These are phyloP conservation scores for Phialocephala sp. DNA, from an alignment of 2,329 filamentous ascomycete genomes.

Conservation along the genomic window DNA sequence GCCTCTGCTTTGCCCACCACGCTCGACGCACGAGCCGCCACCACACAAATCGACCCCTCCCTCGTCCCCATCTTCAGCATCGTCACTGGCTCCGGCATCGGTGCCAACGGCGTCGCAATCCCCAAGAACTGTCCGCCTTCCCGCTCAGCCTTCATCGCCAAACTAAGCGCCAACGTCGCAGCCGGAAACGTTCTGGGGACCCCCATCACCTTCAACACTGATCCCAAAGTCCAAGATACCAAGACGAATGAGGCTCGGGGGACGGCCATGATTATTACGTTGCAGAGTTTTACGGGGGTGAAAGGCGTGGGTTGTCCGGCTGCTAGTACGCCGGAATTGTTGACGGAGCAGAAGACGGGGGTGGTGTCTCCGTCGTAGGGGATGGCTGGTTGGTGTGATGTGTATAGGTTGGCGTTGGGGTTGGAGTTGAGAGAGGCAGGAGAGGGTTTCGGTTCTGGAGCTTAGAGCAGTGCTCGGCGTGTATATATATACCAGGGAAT, in stretches of 20 bases:
- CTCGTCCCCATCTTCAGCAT: constrained; percentile 30
- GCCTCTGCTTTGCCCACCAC: constrained; percentile 2
- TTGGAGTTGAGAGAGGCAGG: neutral
- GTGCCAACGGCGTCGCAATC: constrained; percentile 27
- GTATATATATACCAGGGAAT: neutral
- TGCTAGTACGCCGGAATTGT: constrained; percentile 26
- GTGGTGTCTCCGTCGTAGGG: constrained; percentile 6
- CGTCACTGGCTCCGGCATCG: constrained; percentile 22
- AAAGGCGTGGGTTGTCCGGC: constrained; percentile 29
- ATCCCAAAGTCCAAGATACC: constrained; percentile 17
- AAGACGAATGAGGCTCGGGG: constrained; percentile 24
- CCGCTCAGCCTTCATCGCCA: constrained; percentile 24
- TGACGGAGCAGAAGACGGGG: constrained; percentile 26
- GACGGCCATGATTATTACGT: constrained; percentile 29
- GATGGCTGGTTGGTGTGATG: neutral
- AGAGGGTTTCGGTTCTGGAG: neutral
- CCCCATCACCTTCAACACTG: constrained; percentile 25
- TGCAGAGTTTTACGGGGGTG: constrained; percentile 26
- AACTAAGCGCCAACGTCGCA: constrained; percentile 25
- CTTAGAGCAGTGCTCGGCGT: constrained; percentile 11
- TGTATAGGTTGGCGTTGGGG: neutral
- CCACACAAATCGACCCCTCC: constrained; percentile 16
- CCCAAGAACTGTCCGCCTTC: constrained; percentile 26
- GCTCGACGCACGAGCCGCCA: neutral
- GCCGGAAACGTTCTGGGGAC: constrained; percentile 30